Percentiles rank a stretch among this genome's conserved stretches.
These are phyloP conservation scores for Rhizophora apiculata DNA, from an alignment of 345 rosid species.

Conservation along the genomic window DNA sequence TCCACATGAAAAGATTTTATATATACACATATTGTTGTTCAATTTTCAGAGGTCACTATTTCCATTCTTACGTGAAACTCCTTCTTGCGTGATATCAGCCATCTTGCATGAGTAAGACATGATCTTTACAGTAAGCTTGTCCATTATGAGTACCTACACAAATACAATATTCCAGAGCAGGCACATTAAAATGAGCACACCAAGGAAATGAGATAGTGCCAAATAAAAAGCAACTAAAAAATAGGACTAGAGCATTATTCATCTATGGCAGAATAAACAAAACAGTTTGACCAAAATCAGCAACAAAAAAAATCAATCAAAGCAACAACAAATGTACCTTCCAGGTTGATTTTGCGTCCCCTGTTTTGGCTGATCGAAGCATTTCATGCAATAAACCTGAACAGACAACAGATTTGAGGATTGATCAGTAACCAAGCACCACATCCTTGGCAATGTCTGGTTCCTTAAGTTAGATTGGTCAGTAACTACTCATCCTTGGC, in stretches of 20 bases:
- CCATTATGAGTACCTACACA: conserved; percentile 92
- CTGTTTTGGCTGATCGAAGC: conserved; percentile 88
- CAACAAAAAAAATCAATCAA: neutral
- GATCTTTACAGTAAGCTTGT: conserved; percentile 88
- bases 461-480: neutral
- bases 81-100: conserved; percentile 98
- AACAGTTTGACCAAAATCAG: neutral
- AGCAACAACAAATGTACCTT: conserved; percentile 50
- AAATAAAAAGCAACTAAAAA: neutral
- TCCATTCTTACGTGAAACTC: conserved; percentile 86
- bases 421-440: conserved; percentile 3
- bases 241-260: too few species aligned
- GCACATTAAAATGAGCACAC: neutral
- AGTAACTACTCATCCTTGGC: neutral
- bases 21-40: neutral
- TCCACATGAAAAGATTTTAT: neutral
- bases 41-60: conserved; percentile 8
- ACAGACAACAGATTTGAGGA: conserved; percentile 13
- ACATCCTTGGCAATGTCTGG: neutral
- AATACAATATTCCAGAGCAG: neutral
- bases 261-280: neutral
- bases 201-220: neutral
- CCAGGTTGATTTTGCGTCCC: conserved; percentile 88
- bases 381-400: conserved; percentile 91
- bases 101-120: conserved; percentile 95